Evolutionary conservation across 257 asterid species (phyloP).

Genomic region (Lantana camara): DNA sequence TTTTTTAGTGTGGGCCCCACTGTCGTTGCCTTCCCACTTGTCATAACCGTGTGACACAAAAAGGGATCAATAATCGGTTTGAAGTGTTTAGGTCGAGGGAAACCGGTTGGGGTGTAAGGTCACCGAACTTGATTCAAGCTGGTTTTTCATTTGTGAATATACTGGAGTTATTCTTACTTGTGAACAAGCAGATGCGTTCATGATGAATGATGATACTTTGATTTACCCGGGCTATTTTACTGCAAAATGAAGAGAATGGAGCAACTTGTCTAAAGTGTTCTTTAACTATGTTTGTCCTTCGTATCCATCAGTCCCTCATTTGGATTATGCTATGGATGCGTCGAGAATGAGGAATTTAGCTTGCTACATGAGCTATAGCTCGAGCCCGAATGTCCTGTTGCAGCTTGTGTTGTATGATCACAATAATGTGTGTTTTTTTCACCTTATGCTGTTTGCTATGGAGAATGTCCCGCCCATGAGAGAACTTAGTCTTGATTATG

Average conservation of each 20-base stretch:
- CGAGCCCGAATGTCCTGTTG: slow-evolving; percentile 72
- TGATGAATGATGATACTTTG: slow-evolving; percentile 86
- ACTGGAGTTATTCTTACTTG: slow-evolving; percentile 84
- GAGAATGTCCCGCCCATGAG: slow-evolving; percentile 85
- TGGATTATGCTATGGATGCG: slow-evolving; percentile 88
- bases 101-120: slow-evolving; percentile 93
- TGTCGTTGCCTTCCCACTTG: slow-evolving; percentile 76
- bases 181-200: slow-evolving; percentile 68
- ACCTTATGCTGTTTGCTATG: too few relatives aligned
- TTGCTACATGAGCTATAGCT: slow-evolving; percentile 84
- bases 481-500: slow-evolving; percentile 86
- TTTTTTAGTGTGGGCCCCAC: slow-evolving; percentile 82
- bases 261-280: slow-evolving; percentile 60
- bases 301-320: slow-evolving; percentile 64
- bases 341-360: slow-evolving; percentile 87
- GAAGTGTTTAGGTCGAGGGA: slow-evolving; percentile 89
- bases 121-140: slow-evolving; percentile 80
- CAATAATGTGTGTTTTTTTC: too few relatives aligned
- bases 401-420: slow-evolving; percentile 81
- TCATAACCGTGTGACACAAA: slow-evolving; percentile 78
- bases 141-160: slow-evolving; percentile 91
- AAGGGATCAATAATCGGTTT: slow-evolving; percentile 66
- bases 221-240: slow-evolving; percentile 75
- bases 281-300: slow-evolving; percentile 59
- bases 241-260: slow-evolving; percentile 87